Evolutionary conservation across 1,139 yeast genomes (phyloP).

Genomic region (Nakaseomyces delphensis): DNA sequence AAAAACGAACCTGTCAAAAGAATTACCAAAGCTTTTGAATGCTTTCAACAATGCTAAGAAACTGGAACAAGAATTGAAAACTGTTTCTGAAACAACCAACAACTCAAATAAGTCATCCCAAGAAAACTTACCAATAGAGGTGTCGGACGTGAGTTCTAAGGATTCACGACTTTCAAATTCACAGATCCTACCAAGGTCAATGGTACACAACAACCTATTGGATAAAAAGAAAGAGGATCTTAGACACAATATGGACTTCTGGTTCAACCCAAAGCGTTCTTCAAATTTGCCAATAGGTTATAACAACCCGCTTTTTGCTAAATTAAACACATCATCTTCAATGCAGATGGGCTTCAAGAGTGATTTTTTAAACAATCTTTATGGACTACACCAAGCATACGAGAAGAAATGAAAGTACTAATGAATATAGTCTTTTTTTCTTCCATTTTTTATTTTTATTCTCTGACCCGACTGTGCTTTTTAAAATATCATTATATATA

Average conservation of each 20-base stretch:
- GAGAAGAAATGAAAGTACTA: background rate
- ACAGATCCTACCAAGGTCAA: background rate
- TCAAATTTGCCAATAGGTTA: background rate
- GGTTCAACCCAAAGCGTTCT: conserved; percentile 1
- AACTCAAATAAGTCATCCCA: background rate
- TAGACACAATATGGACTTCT: conserved; percentile 1
- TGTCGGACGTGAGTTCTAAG: background rate
- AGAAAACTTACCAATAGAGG: background rate
- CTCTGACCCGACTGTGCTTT: too few species aligned
- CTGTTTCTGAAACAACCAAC: conserved; percentile 5
- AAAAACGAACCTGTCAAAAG: conserved; percentile 29
- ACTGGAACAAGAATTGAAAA: conserved; percentile 28
- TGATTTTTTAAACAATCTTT: conserved; percentile 4
- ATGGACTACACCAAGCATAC: conserved; percentile 3
- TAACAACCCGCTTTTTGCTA: background rate
- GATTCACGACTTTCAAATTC: background rate
- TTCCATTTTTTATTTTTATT: background rate
- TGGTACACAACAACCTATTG: background rate
- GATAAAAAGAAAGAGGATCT: conserved; percentile 5
- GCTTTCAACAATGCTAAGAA: conserved; percentile 34
- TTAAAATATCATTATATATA: too few species aligned
- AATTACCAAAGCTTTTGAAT: conserved; percentile 32
- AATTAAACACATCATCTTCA: background rate
- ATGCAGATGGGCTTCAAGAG: conserved; percentile 5
- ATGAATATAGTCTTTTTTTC: too few species aligned